phyloP scores from a whole-genome alignment of 441 rosid species.

The Populus trichocarpa region DNA sequence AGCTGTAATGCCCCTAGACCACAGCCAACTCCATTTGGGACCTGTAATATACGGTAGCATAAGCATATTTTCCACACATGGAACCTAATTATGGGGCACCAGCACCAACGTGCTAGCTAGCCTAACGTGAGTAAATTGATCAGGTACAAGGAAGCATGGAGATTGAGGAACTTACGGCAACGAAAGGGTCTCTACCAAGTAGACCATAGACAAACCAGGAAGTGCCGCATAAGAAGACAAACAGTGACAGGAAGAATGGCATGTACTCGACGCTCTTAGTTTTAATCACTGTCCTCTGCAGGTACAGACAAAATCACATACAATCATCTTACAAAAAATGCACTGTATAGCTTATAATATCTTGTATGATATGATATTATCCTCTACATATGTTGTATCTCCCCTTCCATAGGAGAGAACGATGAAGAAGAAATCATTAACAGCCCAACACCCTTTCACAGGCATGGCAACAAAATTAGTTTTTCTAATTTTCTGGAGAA shows the following conservation, averaged over 20 bases:
- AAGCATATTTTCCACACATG: not conserved
- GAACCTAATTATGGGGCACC: not conserved
- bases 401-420: not conserved
- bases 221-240: slow-evolving; percentile 87
- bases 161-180: slow-evolving; percentile 55
- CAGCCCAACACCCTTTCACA: not conserved
- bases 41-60: slow-evolving; percentile 28
- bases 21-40: slow-evolving; percentile 84
- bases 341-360: not conserved
- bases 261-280: slow-evolving; percentile 93
- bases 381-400: not conserved
- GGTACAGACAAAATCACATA: not conserved
- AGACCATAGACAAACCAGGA: slow-evolving; percentile 90
- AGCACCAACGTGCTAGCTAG: not conserved
- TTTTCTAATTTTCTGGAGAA: no score
- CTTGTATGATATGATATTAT: not conserved
- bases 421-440: not conserved
- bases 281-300: slow-evolving; percentile 82
- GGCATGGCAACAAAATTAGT: not conserved
- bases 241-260: slow-evolving; percentile 92
- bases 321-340: no score
- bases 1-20: slow-evolving; percentile 66
- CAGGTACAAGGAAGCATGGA: not conserved
- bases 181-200: slow-evolving; percentile 75
- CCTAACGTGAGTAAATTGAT: not conserved